phyloP scores from a whole-genome alignment of 2,329 filamentous ascomycete genomes.

The Aureobasidium sp. region DNA sequence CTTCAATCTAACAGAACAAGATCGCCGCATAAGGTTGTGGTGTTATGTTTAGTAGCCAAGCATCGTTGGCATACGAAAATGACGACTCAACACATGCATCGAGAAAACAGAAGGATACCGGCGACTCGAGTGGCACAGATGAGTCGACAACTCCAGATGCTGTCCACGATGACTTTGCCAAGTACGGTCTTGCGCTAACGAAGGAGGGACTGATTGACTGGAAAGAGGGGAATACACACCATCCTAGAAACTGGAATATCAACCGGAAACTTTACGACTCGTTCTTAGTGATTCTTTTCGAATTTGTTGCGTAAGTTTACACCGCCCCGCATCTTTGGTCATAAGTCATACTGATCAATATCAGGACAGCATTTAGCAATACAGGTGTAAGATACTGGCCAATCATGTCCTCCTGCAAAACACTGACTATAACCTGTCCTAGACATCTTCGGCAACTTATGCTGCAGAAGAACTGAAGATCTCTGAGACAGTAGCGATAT shows the following conservation, averaged over 20 bases:
- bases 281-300: background rate
- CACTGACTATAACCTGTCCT: background rate
- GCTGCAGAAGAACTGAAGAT: background rate
- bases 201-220: background rate
- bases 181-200: background rate
- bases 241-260: background rate
- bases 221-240: background rate
- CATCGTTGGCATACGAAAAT: background rate
- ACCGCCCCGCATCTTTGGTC: no score
- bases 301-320: background rate
- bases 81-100: background rate
- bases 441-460: background rate
- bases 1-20: no score
- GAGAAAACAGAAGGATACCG: background rate
- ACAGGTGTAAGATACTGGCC: background rate
- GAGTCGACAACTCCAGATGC: background rate
- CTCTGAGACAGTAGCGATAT: background rate
- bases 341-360: background rate
- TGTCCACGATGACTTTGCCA: background rate
- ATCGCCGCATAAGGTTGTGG: background rate
- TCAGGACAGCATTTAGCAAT: background rate
- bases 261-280: background rate
- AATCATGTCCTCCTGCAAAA: background rate
- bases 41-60: background rate
- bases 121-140: background rate